Base-by-base conservation (phyloP, 2,329 filamentous ascomycete species). In the Scleromitrula shiraiana region DNA sequence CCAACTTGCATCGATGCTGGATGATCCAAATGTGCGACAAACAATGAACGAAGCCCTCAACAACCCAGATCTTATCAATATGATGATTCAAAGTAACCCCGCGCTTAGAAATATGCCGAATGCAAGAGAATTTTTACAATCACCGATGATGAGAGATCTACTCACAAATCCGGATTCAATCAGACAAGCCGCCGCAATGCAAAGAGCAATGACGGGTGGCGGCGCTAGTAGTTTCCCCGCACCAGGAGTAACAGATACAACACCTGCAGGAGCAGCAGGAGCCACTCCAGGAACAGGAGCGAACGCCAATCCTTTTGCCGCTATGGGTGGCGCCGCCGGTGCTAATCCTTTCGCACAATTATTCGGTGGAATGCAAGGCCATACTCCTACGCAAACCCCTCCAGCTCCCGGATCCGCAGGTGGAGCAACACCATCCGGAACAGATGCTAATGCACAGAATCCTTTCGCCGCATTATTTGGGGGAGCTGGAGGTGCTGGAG, bases 1-100 rank as follows among this genome's bases (percentile, higher is more conserved):
- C 50, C 77, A 85, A 50, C 79, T 98, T 65, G 78, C 88, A 49
- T 77, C 82, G 55, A 85, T 96, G 80, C 82, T 98, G 60, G 82
- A 86, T 53, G 88, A 97, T 63, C 93, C 93, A 19, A 84, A 88
- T 62, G 83, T 95, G 49, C 80, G 87, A 54, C 84, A 88, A 56
- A 83, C 83, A 47, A 86, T 98, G 79, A 95, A 93, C 67, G 91
- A 96, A 68, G 88, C 90, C 29, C 84, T 98, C 65, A 87, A 90
- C 67, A 97, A 97, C 68, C 91, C 93, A n/a, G 79, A 83, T 15
- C 85, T 98, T 59, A 78, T 97, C 63, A 88, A 97, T 63, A 88
- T 94, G 78, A 87, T 97, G 77, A 89, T 98, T 59, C 81, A 93
- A 59, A 80, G 85, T 62, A 95, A 95, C 64, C 93, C 93, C 2